Conservation (phyloP, 1,139 yeast species). For the Candida sanyaensis region DNA sequence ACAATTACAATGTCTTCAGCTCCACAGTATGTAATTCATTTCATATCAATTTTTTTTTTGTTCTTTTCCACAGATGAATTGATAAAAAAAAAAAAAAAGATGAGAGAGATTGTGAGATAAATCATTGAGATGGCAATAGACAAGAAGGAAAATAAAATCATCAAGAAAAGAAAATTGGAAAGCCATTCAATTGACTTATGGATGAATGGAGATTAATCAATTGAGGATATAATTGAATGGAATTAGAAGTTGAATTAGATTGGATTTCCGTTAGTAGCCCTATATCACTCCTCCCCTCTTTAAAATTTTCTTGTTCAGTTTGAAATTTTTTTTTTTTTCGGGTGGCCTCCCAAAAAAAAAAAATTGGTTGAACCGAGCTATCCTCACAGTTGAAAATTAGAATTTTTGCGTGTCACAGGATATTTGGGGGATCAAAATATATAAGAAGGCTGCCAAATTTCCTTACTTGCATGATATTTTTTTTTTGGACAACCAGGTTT, state of each 20-base stretch:
- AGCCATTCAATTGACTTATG: not conserved
- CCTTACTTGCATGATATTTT: not conserved
- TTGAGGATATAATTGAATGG: not conserved
- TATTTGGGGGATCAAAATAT: not conserved
- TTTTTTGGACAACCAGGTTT: not conserved
- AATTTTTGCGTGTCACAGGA: not conserved
- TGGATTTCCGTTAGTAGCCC: too few relatives aligned
- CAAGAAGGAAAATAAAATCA: not conserved
- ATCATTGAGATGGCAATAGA: too few relatives aligned
- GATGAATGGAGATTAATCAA: not conserved
- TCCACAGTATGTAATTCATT: constrained; percentile 41
- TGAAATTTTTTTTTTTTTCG: not conserved
- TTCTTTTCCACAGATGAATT: not conserved
- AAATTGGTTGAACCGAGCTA: not conserved
- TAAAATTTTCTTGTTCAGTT: not conserved
- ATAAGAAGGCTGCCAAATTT: not conserved
- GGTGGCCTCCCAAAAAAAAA: not conserved
- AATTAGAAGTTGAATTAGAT: not conserved
- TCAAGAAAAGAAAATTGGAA: not conserved
- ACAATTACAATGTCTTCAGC: constrained; percentile 25
- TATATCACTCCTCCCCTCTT: not conserved
- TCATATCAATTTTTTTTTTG: not conserved
- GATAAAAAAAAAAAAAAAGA: not conserved
- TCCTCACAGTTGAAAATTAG: not conserved
- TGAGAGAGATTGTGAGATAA: not conserved